Evolutionary conservation across 2,329 filamentous ascomycete genomes (phyloP).

Genomic region (Zymoseptoria ardabiliae): DNA sequence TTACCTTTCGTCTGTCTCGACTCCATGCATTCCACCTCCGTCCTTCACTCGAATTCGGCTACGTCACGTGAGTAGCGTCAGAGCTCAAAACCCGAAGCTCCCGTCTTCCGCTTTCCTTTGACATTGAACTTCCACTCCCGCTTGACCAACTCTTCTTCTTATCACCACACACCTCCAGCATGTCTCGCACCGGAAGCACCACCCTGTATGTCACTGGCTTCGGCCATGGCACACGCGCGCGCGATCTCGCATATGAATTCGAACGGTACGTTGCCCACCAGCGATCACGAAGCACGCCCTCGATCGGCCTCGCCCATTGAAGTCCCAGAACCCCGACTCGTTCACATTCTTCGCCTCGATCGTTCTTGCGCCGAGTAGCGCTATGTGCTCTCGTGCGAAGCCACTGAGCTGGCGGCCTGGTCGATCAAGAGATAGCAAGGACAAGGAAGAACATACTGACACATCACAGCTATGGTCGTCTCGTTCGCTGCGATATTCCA

Average conservation of each 20-base stretch:
- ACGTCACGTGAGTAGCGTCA: not conserved
- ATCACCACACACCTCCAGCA: conserved; percentile 33
- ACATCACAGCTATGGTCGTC: conserved; percentile 77
- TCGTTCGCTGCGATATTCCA: conserved; percentile 97
- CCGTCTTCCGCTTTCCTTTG: not conserved
- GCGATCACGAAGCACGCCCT: not conserved
- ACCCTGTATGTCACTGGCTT: conserved; percentile 99
- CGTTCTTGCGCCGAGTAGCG: not conserved
- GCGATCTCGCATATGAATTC: conserved; percentile 99
- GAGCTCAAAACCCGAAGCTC: not conserved
- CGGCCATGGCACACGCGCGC: conserved; percentile 94
- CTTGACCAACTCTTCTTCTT: conserved; percentile 4
- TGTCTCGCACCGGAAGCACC: conserved; percentile 82
- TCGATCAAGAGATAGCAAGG: not conserved
- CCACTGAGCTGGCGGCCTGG: not conserved
- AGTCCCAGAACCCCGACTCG: not conserved
- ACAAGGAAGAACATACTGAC: conserved; percentile 30
- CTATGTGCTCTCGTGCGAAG: conserved; percentile 5
- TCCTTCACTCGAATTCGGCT: not conserved
- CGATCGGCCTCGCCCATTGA: conserved; percentile 1
- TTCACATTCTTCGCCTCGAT: conserved; percentile 1
- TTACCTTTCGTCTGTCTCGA: no score
- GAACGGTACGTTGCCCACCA: conserved; percentile 80
- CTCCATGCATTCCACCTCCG: no score
- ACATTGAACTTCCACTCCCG: conserved; percentile 1